These are phyloP conservation scores for Lactifluus piperatus DNA, from an alignment of 768 basidiomycete species.

Conservation along the genomic window DNA sequence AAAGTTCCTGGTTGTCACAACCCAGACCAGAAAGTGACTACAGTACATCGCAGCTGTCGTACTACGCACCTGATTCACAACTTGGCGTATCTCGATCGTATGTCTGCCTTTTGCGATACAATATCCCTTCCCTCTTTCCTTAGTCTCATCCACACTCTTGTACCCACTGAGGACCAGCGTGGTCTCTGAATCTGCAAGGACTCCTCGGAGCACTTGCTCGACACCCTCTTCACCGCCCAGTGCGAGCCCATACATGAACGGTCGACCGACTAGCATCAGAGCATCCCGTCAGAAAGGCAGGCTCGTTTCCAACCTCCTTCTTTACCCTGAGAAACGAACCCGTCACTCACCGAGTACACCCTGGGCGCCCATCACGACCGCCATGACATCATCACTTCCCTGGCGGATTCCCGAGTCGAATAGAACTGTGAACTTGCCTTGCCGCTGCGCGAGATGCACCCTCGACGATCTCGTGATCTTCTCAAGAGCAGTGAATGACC, in stretches of 20 bases:
- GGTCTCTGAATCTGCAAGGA: constrained; percentile 59
- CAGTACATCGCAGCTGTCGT: too few relatives aligned
- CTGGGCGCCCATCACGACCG: constrained; percentile 79
- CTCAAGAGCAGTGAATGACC: constrained; percentile 63
- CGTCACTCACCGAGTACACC: constrained; percentile 55
- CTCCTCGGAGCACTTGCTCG: constrained; percentile 60
- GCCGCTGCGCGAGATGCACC: constrained; percentile 45
- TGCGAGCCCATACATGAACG: constrained; percentile 64
- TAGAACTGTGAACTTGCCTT: constrained; percentile 57
- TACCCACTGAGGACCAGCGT: constrained; percentile 58
- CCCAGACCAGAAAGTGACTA: too few relatives aligned
- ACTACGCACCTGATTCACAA: background rate
- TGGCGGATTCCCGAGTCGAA: constrained; percentile 80
- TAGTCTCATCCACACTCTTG: constrained; percentile 45
- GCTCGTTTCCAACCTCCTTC: background rate
- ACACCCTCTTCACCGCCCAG: constrained; percentile 66
- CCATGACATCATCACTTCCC: constrained; percentile 77
- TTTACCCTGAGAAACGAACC: background rate
- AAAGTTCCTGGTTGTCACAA: too few relatives aligned
- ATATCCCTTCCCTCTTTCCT: constrained; percentile 46
- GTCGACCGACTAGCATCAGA: constrained; percentile 49
- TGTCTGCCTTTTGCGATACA: constrained; percentile 38
- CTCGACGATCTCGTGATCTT: constrained; percentile 55
- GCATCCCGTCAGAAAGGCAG: background rate
- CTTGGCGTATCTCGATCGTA: background rate